Conservation (phyloP, 768 basidiomycete genomes). For the Clavaria fumosa region DNA sequence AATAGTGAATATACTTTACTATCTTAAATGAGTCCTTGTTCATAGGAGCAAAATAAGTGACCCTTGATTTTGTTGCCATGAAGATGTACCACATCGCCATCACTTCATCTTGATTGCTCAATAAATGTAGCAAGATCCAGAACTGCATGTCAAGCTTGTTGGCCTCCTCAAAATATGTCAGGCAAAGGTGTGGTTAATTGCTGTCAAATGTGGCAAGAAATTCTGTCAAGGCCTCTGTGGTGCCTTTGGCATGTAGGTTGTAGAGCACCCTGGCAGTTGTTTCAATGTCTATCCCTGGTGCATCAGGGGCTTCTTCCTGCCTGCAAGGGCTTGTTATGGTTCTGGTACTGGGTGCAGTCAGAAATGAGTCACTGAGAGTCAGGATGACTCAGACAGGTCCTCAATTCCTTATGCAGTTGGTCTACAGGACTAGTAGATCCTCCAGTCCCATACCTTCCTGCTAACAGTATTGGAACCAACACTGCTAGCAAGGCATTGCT, state of each 20-base stretch:
- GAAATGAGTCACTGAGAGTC: too few species aligned
- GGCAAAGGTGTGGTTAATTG: not conserved
- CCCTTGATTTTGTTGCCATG: slow-evolving; percentile 8
- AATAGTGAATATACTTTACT: not conserved
- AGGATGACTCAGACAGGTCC: too few species aligned
- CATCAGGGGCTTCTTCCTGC: too few species aligned
- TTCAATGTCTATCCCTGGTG: too few species aligned
- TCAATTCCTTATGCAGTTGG: too few species aligned
- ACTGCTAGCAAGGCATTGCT: too few species aligned
- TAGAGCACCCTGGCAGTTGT: not conserved
- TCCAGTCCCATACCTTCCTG: too few species aligned
- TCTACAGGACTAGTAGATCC: too few species aligned
- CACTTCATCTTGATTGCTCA: slow-evolving; percentile 3
- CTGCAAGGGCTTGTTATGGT: too few species aligned
- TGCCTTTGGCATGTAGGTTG: not conserved
- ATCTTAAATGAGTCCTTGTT: slow-evolving; percentile 5
- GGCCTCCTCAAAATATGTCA: slow-evolving; percentile 13
- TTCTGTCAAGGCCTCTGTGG: not conserved
- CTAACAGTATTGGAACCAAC: too few species aligned
- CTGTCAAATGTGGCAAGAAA: not conserved
- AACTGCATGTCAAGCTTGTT: slow-evolving; percentile 5
- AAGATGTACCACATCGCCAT: slow-evolving; percentile 10
- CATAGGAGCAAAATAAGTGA: slow-evolving; percentile 7
- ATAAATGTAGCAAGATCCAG: slow-evolving; percentile 9
- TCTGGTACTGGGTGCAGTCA: too few species aligned